Evolutionary conservation across 2,329 filamentous ascomycete species (phyloP).

Genomic region (Beauveria caledonica): DNA sequence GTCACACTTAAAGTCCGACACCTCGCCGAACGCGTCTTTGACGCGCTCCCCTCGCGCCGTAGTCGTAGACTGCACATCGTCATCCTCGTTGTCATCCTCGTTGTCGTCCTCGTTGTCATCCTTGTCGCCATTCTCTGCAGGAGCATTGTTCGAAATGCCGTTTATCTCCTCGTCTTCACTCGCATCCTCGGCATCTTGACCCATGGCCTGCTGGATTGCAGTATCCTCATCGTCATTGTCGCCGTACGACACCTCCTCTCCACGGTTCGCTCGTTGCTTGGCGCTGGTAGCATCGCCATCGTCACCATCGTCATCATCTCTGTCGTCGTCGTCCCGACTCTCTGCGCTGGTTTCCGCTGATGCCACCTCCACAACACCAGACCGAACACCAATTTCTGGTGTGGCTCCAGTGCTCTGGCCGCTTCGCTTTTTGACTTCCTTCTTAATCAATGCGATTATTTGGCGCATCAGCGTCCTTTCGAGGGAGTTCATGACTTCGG

Average conservation of each 20-base stretch:
- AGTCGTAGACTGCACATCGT: slow-evolving; percentile 24
- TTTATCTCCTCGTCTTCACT: slow-evolving; percentile 36
- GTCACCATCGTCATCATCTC: slow-evolving; percentile 62
- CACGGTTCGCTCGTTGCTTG: slow-evolving; percentile 67
- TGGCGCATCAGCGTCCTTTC: slow-evolving; percentile 70
- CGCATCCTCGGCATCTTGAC: slow-evolving; percentile 48
- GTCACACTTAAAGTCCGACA: slow-evolving; percentile 75
- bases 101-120: slow-evolving; percentile 14
- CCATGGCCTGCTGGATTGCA: slow-evolving; percentile 57
- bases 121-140: slow-evolving; percentile 31
- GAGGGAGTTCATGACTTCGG: slow-evolving; percentile 72
- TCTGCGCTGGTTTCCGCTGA: slow-evolving; percentile 1
- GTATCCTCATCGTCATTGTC: slow-evolving; percentile 89
- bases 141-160: slow-evolving; percentile 18
- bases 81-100: slow-evolving; percentile 24
- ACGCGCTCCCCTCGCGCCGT: slow-evolving; percentile 55
- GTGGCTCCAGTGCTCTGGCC: slow-evolving; percentile 56
- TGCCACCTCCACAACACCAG: slow-evolving; percentile 45
- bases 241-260: slow-evolving; percentile 80
- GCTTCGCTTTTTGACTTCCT: slow-evolving; percentile 72
- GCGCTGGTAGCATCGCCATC: slow-evolving; percentile 70
- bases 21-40: slow-evolving; percentile 53
- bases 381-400: slow-evolving; percentile 59
- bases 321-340: slow-evolving; percentile 29
- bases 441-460: slow-evolving; percentile 61